These are phyloP conservation scores for Epichloe bromicola DNA, from an alignment of 2,329 filamentous ascomycete species.

Conservation along the genomic window DNA sequence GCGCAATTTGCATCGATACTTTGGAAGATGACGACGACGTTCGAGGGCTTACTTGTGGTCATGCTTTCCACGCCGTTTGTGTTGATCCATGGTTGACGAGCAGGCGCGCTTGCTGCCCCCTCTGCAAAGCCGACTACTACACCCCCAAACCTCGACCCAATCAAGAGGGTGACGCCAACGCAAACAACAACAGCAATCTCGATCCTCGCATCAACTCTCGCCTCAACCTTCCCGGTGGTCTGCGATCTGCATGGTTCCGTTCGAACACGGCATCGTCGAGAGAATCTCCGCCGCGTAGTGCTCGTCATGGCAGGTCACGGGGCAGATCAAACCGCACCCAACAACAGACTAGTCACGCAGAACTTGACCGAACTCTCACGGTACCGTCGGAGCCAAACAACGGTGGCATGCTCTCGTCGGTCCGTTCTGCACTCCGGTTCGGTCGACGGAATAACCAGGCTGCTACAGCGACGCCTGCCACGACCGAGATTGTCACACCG, in stretches of 20 bases:
- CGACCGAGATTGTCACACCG: conserved; percentile 23
- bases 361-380: conserved; percentile 6
- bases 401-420: conserved; percentile 17
- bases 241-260: conserved; percentile 28
- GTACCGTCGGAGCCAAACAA: neutral
- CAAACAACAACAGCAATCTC: conserved; percentile 12
- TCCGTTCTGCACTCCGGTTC: conserved; percentile 21
- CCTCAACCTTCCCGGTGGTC: conserved; percentile 33
- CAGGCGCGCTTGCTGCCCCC: conserved; percentile 84
- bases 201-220: conserved; percentile 28
- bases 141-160: conserved; percentile 72
- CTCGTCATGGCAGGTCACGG: conserved; percentile 1
- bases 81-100: conserved; percentile 95
- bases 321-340: neutral
- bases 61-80: conserved; percentile 92
- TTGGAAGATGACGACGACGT: conserved; percentile 94
- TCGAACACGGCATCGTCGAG: conserved; percentile 4
- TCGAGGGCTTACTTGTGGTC: conserved; percentile 86
- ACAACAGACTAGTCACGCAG: conserved; percentile 3
- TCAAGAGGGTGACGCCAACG: conserved; percentile 16
- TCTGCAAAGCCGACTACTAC: conserved; percentile 98
- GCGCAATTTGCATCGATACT: conserved; percentile 89
- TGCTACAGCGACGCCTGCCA: conserved; percentile 5
- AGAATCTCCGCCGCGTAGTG: neutral
- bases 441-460: conserved; percentile 15